Evolutionary conservation across 306 rosid species (phyloP), one percentile per base, ranked within the genome.

Genomic region (Prosopis cineraria): DNA sequence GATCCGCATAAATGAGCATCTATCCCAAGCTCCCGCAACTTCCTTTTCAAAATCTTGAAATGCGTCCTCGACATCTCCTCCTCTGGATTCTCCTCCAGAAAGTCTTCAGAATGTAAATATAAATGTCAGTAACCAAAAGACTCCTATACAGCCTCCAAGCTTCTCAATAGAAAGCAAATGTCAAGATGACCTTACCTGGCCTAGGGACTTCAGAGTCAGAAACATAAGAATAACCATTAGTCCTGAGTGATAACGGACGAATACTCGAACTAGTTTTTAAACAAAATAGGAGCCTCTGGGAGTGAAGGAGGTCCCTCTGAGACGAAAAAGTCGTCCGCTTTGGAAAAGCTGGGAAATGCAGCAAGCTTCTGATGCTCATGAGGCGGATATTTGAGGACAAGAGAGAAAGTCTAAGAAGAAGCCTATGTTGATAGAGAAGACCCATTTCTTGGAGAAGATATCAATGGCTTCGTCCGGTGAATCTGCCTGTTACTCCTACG

Each of bases 21-120:
- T 0, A 94, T 47, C 39, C 90, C 92, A 82, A 92, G 70, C 64
- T 84, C 89, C 81, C 78, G 64, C 79, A 94, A 75, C 76, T 78
- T 90, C 76, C 11, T 31, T 79, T 75, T 87, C 87, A 92, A 83
- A 60, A 77, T 34, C 72, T 16, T 40, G 65, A 82, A 74, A 4
- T 66, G 68, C 73, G 2, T 12, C 7, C 62, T 73, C 77, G 53
- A 30, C 39, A 8, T 75, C 6, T 25, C 36, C 68, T 76, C 88
- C 19, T 65, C 82, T 7, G 84, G 41, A 30, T 10, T 75, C 87
- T 81, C 92, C 89, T 87, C 73, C 88, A 87, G 67, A 47, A 33
- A 13, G 68, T 19, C 97, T 89, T 45, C 45, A 36, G 4, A 66
- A 80, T 53, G 24, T 10, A 76, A 81, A 37, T 0, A 1, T n/a